Evolutionary conservation across 2,329 filamentous ascomycete species (phyloP).

Genomic region (Pseudogymnoascus sp.): DNA sequence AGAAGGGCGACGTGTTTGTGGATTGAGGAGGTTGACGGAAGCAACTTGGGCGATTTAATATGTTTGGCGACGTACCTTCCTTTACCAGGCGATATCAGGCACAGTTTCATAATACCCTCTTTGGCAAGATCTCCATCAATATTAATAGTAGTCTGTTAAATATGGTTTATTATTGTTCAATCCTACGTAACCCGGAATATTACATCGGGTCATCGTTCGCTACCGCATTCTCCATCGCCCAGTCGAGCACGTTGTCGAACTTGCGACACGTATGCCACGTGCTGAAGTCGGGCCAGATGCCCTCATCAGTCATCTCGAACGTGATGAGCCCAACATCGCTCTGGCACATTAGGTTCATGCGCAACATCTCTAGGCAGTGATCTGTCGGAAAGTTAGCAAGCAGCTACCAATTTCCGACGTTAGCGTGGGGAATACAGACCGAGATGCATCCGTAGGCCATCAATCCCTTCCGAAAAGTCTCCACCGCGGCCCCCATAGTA

Average conservation of each 20-base stretch:
- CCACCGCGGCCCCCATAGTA: conserved; percentile 43
- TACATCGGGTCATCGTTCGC: conserved; percentile 24
- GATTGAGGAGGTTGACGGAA: neutral
- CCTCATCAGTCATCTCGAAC: conserved; percentile 39
- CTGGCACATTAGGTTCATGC: conserved; percentile 48
- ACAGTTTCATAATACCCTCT: too few relatives aligned
- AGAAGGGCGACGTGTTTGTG: conserved; percentile 18
- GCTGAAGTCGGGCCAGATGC: conserved; percentile 49
- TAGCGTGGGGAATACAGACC: conserved; percentile 11
- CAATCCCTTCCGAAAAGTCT: conserved; percentile 38
- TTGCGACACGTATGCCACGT: conserved; percentile 48
- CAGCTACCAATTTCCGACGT: neutral
- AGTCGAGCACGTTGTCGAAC: conserved; percentile 44
- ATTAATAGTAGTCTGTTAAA: neutral
- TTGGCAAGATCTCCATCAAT: neutral
- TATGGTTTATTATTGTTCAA: neutral
- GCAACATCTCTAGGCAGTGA: conserved; percentile 47
- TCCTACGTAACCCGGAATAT: neutral
- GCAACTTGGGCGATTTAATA: neutral
- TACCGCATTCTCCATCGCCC: conserved; percentile 46
- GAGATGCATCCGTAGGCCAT: conserved; percentile 37
- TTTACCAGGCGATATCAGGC: neutral
- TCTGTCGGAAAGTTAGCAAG: conserved; percentile 27
- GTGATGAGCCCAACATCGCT: conserved; percentile 48
- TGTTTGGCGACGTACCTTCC: neutral